Conservation (phyloP, 192 early-diverging fungal species). For the Umbelopsis vinacea region DNA sequence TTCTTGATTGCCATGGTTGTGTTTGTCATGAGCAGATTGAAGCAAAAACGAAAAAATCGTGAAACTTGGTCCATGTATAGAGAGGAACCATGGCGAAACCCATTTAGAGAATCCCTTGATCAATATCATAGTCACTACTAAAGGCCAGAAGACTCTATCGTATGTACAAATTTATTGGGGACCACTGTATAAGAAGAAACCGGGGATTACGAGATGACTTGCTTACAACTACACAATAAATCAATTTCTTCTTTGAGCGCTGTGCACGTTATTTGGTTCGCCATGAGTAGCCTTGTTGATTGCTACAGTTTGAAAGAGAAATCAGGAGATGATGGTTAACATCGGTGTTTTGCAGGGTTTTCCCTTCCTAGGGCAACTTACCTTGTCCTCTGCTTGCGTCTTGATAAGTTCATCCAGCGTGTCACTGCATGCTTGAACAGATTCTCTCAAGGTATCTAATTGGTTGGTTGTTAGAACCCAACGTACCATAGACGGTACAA, state of each 20-base stretch:
- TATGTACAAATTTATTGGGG: slow-evolving; percentile 14
- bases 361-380: not conserved
- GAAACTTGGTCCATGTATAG: not conserved
- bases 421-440: not conserved
- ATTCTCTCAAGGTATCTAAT: not conserved
- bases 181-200: not conserved
- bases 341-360: too few relatives aligned
- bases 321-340: not conserved
- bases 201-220: not conserved
- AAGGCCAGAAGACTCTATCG: not conserved
- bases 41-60: not conserved
- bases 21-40: not conserved
- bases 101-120: not conserved
- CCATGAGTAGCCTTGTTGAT: not conserved
- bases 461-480: too few relatives aligned
- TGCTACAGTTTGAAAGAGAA: not conserved
- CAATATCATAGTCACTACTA: slow-evolving; percentile 1
- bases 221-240: slow-evolving; percentile 17
- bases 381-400: not conserved
- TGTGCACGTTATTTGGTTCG: not conserved
- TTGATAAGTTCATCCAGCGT: not conserved
- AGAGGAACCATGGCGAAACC: not conserved
- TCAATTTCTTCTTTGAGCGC: slow-evolving; percentile 8
- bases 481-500: too few relatives aligned
- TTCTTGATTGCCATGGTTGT: not conserved